Evolutionary conservation across 371 early-diverging fungal species (phyloP).

Genomic region (Conidiobolus incongruus): DNA sequence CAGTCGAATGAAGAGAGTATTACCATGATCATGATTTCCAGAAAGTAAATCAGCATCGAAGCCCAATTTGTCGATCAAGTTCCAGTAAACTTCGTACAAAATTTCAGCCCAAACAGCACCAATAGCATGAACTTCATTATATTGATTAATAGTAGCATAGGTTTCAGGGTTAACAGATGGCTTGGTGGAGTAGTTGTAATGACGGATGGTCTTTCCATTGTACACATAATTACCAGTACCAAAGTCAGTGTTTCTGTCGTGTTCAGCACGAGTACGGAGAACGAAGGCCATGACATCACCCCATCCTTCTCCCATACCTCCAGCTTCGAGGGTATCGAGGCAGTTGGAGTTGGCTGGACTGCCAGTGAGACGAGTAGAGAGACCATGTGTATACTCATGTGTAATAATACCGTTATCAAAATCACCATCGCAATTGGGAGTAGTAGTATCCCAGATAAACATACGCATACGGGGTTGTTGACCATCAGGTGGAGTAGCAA

Average conservation of each 20-base stretch:
- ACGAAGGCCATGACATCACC: conserved; percentile 84
- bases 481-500: conserved; percentile 42
- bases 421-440: conserved; percentile 14
- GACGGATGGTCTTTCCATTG: conserved; percentile 78
- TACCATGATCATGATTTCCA: too few relatives aligned
- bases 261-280: conserved; percentile 33
- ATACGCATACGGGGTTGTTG: conserved; percentile 13
- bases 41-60: too few relatives aligned
- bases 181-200: conserved; percentile 72
- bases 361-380: conserved; percentile 78
- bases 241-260: conserved; percentile 33
- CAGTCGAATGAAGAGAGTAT: too few relatives aligned
- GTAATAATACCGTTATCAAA: too few relatives aligned
- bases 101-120: conserved; percentile 95
- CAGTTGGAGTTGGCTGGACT: conserved; percentile 82
- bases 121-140: conserved; percentile 89
- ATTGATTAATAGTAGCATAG: conserved; percentile 52
- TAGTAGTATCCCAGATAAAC: conserved; percentile 14
- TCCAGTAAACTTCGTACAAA: too few relatives aligned
- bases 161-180: conserved; percentile 65
- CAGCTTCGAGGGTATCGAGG: conserved; percentile 83
- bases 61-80: too few relatives aligned
- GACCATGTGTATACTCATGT: conserved; percentile 85
- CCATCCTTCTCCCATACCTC: conserved; percentile 95
- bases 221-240: conserved; percentile 75